phyloP scores from a whole-genome alignment of 192 early-diverging fungal species.

The Gigaspora rosea region DNA sequence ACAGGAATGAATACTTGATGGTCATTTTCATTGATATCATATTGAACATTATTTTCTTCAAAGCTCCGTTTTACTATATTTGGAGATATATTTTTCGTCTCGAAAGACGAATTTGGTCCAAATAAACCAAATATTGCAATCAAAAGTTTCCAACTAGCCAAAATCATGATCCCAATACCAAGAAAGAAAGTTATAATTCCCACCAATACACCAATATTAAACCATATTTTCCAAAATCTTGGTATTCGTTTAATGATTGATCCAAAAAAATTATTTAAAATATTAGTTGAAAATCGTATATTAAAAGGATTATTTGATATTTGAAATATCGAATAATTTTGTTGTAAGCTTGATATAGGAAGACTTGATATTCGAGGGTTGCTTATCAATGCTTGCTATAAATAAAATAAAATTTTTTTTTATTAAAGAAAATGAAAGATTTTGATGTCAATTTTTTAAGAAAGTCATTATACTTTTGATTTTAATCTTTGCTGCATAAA shows the following conservation, averaged over 20 bases:
- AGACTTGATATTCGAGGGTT: not conserved
- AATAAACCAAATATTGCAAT: not conserved
- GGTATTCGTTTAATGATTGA: conserved; percentile 41
- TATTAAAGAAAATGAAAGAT: not conserved
- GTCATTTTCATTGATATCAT: conserved; percentile 27
- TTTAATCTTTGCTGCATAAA: not conserved
- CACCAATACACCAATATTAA: conserved; percentile 51
- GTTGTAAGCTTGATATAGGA: not conserved
- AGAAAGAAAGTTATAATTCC: conserved; percentile 49
- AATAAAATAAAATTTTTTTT: not conserved
- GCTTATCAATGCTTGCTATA: not conserved
- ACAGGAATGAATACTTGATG: conserved; percentile 62
- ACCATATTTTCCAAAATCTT: conserved; percentile 62
- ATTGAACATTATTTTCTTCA: conserved; percentile 29
- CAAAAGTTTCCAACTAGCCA: conserved; percentile 48
- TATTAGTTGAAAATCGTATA: conserved; percentile 52
- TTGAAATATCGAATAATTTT: not conserved
- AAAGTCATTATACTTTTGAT: not conserved
- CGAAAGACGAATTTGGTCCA: not conserved
- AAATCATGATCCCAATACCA: conserved; percentile 49
- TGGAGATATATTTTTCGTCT: conserved; percentile 20
- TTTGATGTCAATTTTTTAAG: not conserved
- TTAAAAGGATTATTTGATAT: conserved; percentile 38
- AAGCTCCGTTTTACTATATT: conserved; percentile 21
- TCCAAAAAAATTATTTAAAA: conserved; percentile 48